Base-by-base conservation (phyloP, 2,329 filamentous ascomycete species). In the Fusarium oxysporum region DNA sequence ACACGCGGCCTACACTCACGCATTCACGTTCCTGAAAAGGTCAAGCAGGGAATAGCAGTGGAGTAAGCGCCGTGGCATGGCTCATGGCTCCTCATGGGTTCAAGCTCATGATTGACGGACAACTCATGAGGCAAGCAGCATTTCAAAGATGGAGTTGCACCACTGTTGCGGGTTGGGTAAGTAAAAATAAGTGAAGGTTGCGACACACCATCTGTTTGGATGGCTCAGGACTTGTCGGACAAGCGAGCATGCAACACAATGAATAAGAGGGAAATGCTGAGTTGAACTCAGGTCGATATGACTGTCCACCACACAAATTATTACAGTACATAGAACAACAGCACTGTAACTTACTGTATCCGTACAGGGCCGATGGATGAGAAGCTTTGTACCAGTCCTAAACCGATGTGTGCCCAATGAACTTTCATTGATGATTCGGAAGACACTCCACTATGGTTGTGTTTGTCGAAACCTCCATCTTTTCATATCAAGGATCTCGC, bases 11-110 rank as follows among this genome's bases (percentile, higher is more conserved):
- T 71, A 72, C 64, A 58, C 51, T 67, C 68, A 64, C 62, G 44
- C 69, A 68, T 69, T 74, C 66, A 71, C 64, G 72, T 77, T 76
- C 72, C 76, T 76, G 66, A 73, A 76, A 60, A 56, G 67, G 69
- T 23, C 62, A 76, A 77, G 76, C 76, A 75, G 74, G 73, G 68
- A 76, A 70, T 71, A 57, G 33, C 35, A 61, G 72, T 77, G 76
- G 76, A 61, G 65, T 67, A 65, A 64, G 65, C 67, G 68, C 65
- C 62, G 47, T 40, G 62, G 56, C 51, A 73, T 72, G 56, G 62
- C 68, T 59, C 57, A 72, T 70, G 60, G 56, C 70, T 72, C 65
- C 64, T 60, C 57, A 72, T 72, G 70, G 58, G 45, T 71, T 72
- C 53, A 25, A 43, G 48, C 59, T 71, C 57, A 71, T 64, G 68